phyloP scores from a whole-genome alignment of 176 grass and related monocot genomes.

The Hsuehochloa calcarea region DNA sequence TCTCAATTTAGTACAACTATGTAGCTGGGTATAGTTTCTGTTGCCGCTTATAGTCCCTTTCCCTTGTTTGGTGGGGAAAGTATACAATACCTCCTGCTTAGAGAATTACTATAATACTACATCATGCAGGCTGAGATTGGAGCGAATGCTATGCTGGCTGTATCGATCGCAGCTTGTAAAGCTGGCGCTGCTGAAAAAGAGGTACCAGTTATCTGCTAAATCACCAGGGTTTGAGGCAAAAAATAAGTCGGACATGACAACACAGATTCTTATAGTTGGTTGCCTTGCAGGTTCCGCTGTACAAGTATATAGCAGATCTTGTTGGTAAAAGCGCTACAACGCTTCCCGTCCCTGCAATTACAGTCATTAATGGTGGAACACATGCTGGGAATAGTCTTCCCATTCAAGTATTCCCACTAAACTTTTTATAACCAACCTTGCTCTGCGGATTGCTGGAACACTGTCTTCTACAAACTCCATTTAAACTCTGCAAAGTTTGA shows the following conservation, averaged over 20 bases:
- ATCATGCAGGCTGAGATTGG: conserved; percentile 67
- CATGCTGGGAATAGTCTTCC: conserved; percentile 77
- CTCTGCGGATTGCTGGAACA: not conserved
- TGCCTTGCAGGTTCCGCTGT: conserved; percentile 68
- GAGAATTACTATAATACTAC: conserved; percentile 5
- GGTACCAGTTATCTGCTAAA: conserved; percentile 34
- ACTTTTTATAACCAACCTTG: conserved; percentile 10
- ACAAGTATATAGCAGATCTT: conserved; percentile 98
- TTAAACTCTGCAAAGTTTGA: not conserved
- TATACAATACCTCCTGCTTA: not conserved
- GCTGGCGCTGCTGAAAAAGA: conserved; percentile 98
- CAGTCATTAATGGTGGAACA: conserved; percentile 91
- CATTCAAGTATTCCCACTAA: conserved; percentile 58
- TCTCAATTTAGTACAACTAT: not conserved
- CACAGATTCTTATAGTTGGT: conserved; percentile 15
- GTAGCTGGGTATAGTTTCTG: not conserved
- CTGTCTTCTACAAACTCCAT: not conserved
- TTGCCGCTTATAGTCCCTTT: not conserved
- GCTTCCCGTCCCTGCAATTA: conserved; percentile 83
- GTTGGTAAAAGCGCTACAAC: conserved; percentile 68
- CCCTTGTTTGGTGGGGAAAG: not conserved
- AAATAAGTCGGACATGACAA: not conserved
- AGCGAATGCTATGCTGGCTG: conserved; percentile 89
- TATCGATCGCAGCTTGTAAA: conserved; percentile 98
- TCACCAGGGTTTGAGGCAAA: not conserved